Evolutionary conservation across 768 basidiomycete genomes (phyloP), one percentile per base, ranked within the genome.

Genomic region (Mycena indigotica): DNA sequence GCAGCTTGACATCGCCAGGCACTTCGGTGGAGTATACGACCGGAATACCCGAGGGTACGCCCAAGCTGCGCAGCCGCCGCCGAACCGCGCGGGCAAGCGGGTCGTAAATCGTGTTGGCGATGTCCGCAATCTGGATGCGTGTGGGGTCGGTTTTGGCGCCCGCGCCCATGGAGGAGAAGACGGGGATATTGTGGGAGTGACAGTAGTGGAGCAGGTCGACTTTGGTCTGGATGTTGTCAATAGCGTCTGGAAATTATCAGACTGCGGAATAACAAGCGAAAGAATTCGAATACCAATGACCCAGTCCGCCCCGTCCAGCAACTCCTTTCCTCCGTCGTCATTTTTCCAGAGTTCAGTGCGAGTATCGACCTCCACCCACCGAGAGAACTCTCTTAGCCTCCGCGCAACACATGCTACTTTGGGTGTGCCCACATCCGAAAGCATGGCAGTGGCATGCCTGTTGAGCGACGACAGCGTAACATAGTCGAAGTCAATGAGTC

Each of bases 161-260:
- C 3, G 95, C 92, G 26, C 97, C 97, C 94, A 99, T 97, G 24
- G 94, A 94, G 0, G 95, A 93, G 73, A 98, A 97, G 17, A 95
- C 89, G 89, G 91, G 94, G 71, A 98, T 85, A 17, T 79, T 69
- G 61, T 88, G 78, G 54, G 87, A 83, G 65, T 90, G 83, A 66
- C 96, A 99, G 71, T 95, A 89, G 56, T 90, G 86, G 6, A 99
- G 81, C 41, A 98, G 78, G 66, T 98, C 95, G 12, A 97, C 93
- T 70, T 99, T 98, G 0, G 96, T 96, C 46, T 90, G 84, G 60
- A 98, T 96, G 68, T 99, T 98, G 73, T 98, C 96, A 57, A 98
- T 99, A 4, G 95, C 95, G 72, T 99, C 96, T 85, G n/a, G 65
- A 4, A 39, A 16, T 44, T 21, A 21, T 44, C 23, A 44, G 41